Base-by-base conservation (phyloP, 495 filamentous ascomycete species). In the Podospora pseudopauciseta region DNA sequence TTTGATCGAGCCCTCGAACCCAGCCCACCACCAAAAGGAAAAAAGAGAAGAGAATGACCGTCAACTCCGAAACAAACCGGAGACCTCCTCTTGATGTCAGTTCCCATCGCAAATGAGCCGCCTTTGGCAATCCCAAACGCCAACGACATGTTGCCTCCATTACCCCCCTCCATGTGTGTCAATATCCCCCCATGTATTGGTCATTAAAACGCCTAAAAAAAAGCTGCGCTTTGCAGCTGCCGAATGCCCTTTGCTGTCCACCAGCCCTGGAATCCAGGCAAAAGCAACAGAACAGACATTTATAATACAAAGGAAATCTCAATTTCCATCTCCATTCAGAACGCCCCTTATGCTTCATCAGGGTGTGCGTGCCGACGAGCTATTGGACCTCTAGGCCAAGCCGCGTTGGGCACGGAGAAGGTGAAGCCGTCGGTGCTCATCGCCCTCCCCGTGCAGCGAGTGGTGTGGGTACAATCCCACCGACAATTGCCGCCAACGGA, bases 371-470 rank as follows among this genome's bases (percentile, higher is more conserved):
- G 6, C n/a, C 23, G 39, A 19, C n/a, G 1, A 16, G 11, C 28
- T 56, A 44, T 34, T 18, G 28, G 63, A 28, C 61, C 61, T 54
- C 71, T 74, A 72, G 18, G 64, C 72, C 67, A 76, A 61, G n/a
- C 72, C 63, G 34, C 75, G 73, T n/a, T 74, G 69, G 5, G 73
- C 68, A 53, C 73, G 77, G 15, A 78, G 54, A 62, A 78, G 57
- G 1, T 72, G 70, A 28, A 76, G 23, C n/a, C 76, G 66, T 23
- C 73, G 64, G 2, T 54, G 58, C 56, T 79, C 75, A 18, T 78
- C 74, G 0, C 59, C 60, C 9, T 74, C 72, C 4, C 71, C 68
- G 23, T 67, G 57, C 4, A 65, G 7, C 39, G 39, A 49, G 39
- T 49, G 39, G 13, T 70, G 65, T 5, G 61, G 59, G n/a, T 72